These are phyloP conservation scores for Nectriaceae sp. DNA, from an alignment of 2,329 filamentous ascomycete species.

Conservation along the genomic window DNA sequence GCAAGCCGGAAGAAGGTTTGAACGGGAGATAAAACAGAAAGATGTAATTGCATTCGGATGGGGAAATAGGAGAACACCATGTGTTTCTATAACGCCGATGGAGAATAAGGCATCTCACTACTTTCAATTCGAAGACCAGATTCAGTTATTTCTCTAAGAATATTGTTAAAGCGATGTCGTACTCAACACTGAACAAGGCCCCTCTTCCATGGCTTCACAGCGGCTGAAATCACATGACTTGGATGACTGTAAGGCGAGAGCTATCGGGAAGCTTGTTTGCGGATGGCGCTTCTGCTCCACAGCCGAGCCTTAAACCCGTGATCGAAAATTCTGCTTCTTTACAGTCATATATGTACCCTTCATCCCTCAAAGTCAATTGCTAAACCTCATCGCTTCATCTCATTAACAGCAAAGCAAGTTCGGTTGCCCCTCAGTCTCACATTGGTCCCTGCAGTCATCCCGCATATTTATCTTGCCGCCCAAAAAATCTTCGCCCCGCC, in stretches of 20 bases:
- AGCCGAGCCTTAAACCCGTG: conserved; percentile 18
- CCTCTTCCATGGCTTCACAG: too few relatives aligned
- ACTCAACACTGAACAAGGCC: too few relatives aligned
- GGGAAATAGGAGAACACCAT: too few relatives aligned
- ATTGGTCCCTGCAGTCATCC: conserved; percentile 10
- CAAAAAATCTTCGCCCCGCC: conserved; percentile 30
- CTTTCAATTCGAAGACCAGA: too few relatives aligned
- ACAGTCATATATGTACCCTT: conserved; percentile 15
- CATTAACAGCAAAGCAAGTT: not conserved
- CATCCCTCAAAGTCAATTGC: not conserved
- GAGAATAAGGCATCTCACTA: too few relatives aligned
- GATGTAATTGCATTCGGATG: too few relatives aligned
- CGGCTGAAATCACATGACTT: too few relatives aligned
- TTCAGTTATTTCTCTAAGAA: too few relatives aligned
- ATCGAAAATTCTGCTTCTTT: conserved; percentile 27
- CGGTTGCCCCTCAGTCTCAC: not conserved
- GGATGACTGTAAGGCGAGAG: too few relatives aligned
- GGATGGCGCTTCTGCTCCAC: conserved; percentile 21
- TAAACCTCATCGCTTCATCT: not conserved
- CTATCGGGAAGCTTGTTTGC: conserved; percentile 7
- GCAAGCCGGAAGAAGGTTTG: conserved; percentile 27
- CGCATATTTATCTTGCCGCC: conserved; percentile 26
- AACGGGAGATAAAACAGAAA: too few relatives aligned
- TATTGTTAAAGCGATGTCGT: too few relatives aligned
- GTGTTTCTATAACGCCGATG: too few relatives aligned